phyloP scores from a whole-genome alignment of 2,329 filamentous ascomycete genomes.

The Hypoxylon rubiginosum region DNA sequence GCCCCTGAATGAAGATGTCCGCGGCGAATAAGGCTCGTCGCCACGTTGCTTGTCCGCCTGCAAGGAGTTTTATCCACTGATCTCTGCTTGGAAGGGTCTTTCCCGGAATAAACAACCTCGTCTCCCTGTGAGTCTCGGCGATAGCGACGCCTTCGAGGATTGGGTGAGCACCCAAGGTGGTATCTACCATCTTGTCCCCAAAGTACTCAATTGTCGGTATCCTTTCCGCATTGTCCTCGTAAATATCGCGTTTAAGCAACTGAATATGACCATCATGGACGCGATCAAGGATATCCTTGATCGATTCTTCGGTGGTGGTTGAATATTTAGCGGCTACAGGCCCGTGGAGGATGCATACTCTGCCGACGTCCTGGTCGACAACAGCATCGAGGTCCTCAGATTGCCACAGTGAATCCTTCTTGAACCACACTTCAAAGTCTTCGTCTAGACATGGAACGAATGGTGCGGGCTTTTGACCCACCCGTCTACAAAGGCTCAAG shows the following conservation, averaged over 20 bases:
- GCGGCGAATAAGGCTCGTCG: slow-evolving; percentile 34
- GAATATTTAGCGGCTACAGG: slow-evolving; percentile 51
- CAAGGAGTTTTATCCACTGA: slow-evolving; percentile 37
- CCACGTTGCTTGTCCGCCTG: slow-evolving; percentile 31
- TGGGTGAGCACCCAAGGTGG: not conserved
- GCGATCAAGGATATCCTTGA: slow-evolving; percentile 48
- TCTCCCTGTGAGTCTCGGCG: slow-evolving; percentile 29
- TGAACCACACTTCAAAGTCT: slow-evolving; percentile 56
- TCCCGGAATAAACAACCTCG: slow-evolving; percentile 37
- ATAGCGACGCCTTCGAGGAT: slow-evolving; percentile 35
- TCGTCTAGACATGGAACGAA: slow-evolving; percentile 54
- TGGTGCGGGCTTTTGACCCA: slow-evolving; percentile 53
- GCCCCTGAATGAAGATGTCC: slow-evolving; percentile 32
- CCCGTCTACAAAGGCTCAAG: slow-evolving; percentile 48
- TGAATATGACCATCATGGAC: slow-evolving; percentile 40
- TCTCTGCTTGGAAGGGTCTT: slow-evolving; percentile 27
- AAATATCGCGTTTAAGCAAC: slow-evolving; percentile 25
- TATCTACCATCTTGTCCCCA: slow-evolving; percentile 55
- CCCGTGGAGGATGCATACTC: slow-evolving; percentile 54
- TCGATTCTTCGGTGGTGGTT: slow-evolving; percentile 44
- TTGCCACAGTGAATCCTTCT: slow-evolving; percentile 58
- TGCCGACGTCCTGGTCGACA: slow-evolving; percentile 51
- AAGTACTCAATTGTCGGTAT: slow-evolving; percentile 78
- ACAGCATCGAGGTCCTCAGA: slow-evolving; percentile 55
- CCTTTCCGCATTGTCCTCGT: slow-evolving; percentile 61